Evolutionary conservation across 2,329 filamentous ascomycete species (phyloP).

Genomic region (Whalleya microplaca): DNA sequence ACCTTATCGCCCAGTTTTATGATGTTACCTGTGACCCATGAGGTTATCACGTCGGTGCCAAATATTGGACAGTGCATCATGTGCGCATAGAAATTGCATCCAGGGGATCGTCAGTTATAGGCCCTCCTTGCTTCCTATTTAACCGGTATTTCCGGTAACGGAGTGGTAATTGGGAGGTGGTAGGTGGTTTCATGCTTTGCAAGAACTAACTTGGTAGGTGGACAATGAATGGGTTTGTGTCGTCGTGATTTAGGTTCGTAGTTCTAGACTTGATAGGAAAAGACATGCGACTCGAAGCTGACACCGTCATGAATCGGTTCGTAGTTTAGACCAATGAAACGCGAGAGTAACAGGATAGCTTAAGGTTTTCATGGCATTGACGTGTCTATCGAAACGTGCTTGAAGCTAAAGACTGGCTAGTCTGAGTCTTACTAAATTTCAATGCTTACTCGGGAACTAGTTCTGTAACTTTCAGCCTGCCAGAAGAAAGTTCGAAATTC

Average conservation of each 20-base stretch:
- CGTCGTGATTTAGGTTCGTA: not conserved
- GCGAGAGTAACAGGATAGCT: not conserved
- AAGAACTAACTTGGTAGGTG: not conserved
- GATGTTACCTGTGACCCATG: conserved; percentile 16
- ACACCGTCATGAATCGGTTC: not conserved
- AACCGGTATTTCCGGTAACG: not conserved
- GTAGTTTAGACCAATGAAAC: not conserved
- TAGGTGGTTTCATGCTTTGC: too few relatives aligned
- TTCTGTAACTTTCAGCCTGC: not conserved
- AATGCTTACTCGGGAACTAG: not conserved
- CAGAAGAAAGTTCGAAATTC: not conserved
- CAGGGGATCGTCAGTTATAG: not conserved
- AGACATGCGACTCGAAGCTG: not conserved
- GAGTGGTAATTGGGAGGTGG: not conserved
- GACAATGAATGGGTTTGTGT: not conserved
- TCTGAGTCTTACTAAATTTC: not conserved
- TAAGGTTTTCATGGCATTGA: too few relatives aligned
- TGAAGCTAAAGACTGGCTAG: not conserved
- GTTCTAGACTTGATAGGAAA: not conserved
- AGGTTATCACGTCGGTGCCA: conserved; percentile 2
- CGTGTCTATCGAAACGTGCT: too few relatives aligned
- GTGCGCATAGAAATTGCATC: conserved; percentile 1
- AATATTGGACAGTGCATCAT: conserved; percentile 5
- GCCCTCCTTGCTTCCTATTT: not conserved
- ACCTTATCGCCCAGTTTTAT: conserved; percentile 15